Evolutionary conservation across 2,329 filamentous ascomycete species (phyloP).

Genomic region (Phyllosticta citriasiana): DNA sequence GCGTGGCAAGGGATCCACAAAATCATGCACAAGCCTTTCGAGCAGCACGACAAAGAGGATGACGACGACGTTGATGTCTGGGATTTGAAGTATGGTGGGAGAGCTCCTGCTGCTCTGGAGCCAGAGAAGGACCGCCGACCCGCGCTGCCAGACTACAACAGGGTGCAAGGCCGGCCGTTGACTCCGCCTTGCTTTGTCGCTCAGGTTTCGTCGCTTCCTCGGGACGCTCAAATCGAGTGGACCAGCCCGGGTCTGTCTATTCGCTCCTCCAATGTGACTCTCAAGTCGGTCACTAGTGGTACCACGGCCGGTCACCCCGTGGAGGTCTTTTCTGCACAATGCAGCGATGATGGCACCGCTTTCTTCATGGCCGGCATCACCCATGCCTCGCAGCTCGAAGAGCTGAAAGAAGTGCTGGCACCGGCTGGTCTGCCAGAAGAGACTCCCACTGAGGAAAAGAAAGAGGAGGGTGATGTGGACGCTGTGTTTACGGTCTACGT

Average conservation of each 20-base stretch:
- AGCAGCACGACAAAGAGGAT: constrained; percentile 39
- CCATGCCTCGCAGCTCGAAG: background rate
- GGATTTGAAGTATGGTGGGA: constrained; percentile 47
- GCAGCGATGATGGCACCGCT: background rate
- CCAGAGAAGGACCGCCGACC: constrained; percentile 19
- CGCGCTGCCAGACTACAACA: constrained; percentile 34
- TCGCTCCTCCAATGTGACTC: constrained; percentile 13
- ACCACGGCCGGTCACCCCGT: background rate
- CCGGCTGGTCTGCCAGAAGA: background rate
- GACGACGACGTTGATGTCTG: constrained; percentile 53
- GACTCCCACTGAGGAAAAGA: background rate
- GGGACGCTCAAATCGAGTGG: constrained; percentile 73
- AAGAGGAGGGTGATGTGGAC: background rate
- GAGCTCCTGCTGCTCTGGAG: background rate
- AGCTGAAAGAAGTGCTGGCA: background rate
- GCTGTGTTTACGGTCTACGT: background rate
- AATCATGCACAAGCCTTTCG: constrained; percentile 24
- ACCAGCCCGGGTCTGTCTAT: constrained; percentile 53
- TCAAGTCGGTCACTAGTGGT: constrained; percentile 15
- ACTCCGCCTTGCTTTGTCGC: constrained; percentile 61
- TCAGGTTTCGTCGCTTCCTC: constrained; percentile 68
- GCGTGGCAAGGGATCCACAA: constrained; percentile 35
- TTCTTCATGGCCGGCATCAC: background rate
- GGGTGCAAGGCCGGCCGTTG: constrained; percentile 11
- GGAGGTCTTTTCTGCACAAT: background rate